Percentiles rank a stretch among this genome's conserved stretches.
phyloP scores from a whole-genome alignment of 75 land plant genomes.

The Azolla pinnata region DNA sequence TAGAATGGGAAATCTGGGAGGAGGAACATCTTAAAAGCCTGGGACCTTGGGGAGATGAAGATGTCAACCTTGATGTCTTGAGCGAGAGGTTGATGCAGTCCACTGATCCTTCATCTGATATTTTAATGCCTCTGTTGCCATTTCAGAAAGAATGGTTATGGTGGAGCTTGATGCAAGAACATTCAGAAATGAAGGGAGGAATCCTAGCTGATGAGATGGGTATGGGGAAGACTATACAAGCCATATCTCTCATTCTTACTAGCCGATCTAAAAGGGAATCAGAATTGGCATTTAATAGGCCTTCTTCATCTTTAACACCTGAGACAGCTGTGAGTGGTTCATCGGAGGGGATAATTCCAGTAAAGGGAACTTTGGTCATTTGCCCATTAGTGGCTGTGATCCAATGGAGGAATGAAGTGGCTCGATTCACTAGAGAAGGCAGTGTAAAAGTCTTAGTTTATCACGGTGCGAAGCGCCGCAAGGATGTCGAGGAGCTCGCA shows the following conservation, averaged over 20 bases:
- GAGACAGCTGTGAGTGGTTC: too few relatives aligned
- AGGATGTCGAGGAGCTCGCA: slow-evolving; percentile 28
- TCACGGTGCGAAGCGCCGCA: slow-evolving; percentile 55
- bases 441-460: slow-evolving; percentile 60
- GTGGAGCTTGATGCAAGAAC: slow-evolving; percentile 82
- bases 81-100: slow-evolving; percentile 1
- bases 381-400: slow-evolving; percentile 84
- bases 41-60: slow-evolving; percentile 21
- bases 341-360: slow-evolving; percentile 18
- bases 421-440: slow-evolving; percentile 47
- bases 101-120: slow-evolving; percentile 43
- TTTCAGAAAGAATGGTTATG: slow-evolving; percentile 88
- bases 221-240: slow-evolving; percentile 94
- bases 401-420: slow-evolving; percentile 82
- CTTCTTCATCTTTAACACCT: too few relatives aligned
- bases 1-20: slow-evolving; percentile 50
- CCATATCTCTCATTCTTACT: slow-evolving; percentile 71
- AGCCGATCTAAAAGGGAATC: slow-evolving; percentile 19
- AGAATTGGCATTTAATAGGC: slow-evolving; percentile 4
- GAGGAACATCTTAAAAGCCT: slow-evolving; percentile 31
- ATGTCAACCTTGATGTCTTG: slow-evolving; percentile 17
- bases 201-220: slow-evolving; percentile 99
- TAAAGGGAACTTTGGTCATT: slow-evolving; percentile 65
- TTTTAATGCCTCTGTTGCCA: slow-evolving; percentile 55
- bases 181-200: slow-evolving; percentile 50